Evolutionary conservation across 352 stramenopile species (phyloP).

Genomic region (Phytophthora podocarpi): DNA sequence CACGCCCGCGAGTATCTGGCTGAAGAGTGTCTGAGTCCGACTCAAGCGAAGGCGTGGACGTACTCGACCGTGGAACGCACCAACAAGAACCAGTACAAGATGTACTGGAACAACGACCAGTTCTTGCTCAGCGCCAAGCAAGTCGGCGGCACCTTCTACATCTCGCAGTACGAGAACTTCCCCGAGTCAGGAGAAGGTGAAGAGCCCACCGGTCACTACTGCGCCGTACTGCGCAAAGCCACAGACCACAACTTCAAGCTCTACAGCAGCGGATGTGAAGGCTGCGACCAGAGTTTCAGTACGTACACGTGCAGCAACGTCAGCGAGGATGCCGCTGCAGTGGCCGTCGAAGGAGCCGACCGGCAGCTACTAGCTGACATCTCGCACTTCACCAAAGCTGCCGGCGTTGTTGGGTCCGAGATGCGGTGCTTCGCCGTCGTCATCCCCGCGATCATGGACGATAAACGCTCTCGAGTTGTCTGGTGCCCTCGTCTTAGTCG

Average conservation of each 20-base stretch:
- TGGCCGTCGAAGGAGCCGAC: slow-evolving; percentile 49
- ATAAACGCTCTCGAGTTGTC: slow-evolving; percentile 77
- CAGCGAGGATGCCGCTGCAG: slow-evolving; percentile 46
- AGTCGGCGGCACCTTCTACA: slow-evolving; percentile 85
- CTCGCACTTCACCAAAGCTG: slow-evolving; percentile 83
- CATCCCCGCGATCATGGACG: slow-evolving; percentile 83
- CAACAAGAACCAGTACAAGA: slow-evolving; percentile 90
- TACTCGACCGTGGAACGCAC: slow-evolving; percentile 79
- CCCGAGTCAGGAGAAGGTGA: slow-evolving; percentile 54
- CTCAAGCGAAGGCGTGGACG: slow-evolving; percentile 77
- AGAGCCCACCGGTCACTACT: slow-evolving; percentile 73
- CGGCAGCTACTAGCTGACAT: slow-evolving; percentile 86
- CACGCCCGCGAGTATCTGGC: slow-evolving; percentile 84
- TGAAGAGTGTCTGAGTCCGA: slow-evolving; percentile 82
- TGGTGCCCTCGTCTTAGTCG: slow-evolving; percentile 84
- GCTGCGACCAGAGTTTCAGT: slow-evolving; percentile 84
- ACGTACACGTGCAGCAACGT: slow-evolving; percentile 87
- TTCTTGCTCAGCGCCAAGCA: slow-evolving; percentile 87
- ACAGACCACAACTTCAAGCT: slow-evolving; percentile 88
- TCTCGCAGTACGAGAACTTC: slow-evolving; percentile 91
- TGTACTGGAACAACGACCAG: slow-evolving; percentile 88
- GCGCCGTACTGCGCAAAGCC: slow-evolving; percentile 73
- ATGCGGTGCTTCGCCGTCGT: slow-evolving; percentile 85
- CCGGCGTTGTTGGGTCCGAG: slow-evolving; percentile 73
- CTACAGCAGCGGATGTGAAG: slow-evolving; percentile 87